These are phyloP conservation scores for Ustilaginoidea virens DNA, from an alignment of 2,329 filamentous ascomycete species.

Conservation along the genomic window DNA sequence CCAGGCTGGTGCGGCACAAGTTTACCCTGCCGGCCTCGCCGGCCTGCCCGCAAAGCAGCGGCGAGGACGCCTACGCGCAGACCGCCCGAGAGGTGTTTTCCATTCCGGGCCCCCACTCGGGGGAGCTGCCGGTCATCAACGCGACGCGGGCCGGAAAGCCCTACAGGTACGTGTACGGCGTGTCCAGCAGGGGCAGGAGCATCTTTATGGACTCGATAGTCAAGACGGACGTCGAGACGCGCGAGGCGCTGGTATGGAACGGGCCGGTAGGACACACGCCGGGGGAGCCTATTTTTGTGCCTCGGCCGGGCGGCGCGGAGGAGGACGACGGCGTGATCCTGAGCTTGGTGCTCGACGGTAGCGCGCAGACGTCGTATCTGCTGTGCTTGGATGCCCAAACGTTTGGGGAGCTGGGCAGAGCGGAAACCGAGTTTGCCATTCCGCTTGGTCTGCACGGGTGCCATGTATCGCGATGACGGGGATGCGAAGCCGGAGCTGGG, in stretches of 20 bases:
- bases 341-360: constrained; percentile 48
- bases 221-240: constrained; percentile 47
- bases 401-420: constrained; percentile 48
- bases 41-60: constrained; percentile 1
- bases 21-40: constrained; percentile 19
- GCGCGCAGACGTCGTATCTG: constrained; percentile 44
- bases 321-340: constrained; percentile 52
- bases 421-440: constrained; percentile 44
- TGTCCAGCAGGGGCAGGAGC: constrained; percentile 39
- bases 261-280: constrained; percentile 44
- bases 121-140: constrained; percentile 55
- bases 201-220: constrained; percentile 46
- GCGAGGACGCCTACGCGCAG: constrained; percentile 7
- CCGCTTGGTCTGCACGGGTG: constrained; percentile 51
- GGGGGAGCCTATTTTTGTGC: constrained; percentile 54
- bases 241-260: constrained; percentile 39
- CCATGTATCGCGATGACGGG: no score
- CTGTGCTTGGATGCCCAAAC: constrained; percentile 47
- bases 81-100: constrained; percentile 21
- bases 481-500: no score
- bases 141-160: constrained; percentile 32
- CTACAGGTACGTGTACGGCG: constrained; percentile 46
- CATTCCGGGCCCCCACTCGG: constrained; percentile 36
- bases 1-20: constrained; percentile 26
- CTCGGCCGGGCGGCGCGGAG: constrained; percentile 21